These are phyloP conservation scores for Holtermannia corniformis DNA, from an alignment of 768 basidiomycete genomes.

Conservation along the genomic window DNA sequence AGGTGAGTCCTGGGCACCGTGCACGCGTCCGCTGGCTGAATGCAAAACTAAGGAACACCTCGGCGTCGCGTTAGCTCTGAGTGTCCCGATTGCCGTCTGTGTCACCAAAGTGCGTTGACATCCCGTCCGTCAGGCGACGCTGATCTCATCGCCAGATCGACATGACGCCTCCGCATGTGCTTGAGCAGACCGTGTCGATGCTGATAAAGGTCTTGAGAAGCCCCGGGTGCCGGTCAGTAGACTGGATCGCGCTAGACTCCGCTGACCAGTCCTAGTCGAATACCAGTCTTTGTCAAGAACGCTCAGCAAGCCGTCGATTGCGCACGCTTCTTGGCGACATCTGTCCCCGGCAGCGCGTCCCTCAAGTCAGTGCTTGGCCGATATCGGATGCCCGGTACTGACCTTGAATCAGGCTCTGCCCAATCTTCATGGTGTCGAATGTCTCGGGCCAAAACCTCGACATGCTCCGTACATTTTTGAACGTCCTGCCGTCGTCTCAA, in stretches of 20 bases:
- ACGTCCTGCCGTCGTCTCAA: conserved; percentile 80
- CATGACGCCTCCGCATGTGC: conserved; percentile 89
- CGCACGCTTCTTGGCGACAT: conserved; percentile 22
- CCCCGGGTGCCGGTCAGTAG: conserved; percentile 73
- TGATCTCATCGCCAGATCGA: conserved; percentile 54
- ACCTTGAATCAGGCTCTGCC: conserved; percentile 59
- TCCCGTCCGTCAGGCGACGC: background rate
- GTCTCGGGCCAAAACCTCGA: conserved; percentile 89
- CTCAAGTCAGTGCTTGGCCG: background rate
- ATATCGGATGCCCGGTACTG: background rate
- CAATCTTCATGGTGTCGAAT: conserved; percentile 85
- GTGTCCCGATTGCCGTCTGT: conserved; percentile 78
- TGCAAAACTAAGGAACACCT: conserved; percentile 96
- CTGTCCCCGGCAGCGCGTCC: background rate
- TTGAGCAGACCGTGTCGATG: conserved; percentile 85
- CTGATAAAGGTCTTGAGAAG: conserved; percentile 83
- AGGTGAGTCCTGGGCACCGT: conserved; percentile 12
- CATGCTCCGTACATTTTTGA: conserved; percentile 77
- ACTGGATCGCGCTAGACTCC: conserved; percentile 47
- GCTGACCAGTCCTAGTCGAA: conserved; percentile 57
- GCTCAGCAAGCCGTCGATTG: conserved; percentile 63
- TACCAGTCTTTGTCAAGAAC: conserved; percentile 54
- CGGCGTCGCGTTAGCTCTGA: conserved; percentile 84
- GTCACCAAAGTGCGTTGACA: conserved; percentile 67
- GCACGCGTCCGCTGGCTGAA: conserved; percentile 42